Evolutionary conservation across 1,284 basidiomycete genomes (phyloP).

Genomic region (Naganishia albida): DNA sequence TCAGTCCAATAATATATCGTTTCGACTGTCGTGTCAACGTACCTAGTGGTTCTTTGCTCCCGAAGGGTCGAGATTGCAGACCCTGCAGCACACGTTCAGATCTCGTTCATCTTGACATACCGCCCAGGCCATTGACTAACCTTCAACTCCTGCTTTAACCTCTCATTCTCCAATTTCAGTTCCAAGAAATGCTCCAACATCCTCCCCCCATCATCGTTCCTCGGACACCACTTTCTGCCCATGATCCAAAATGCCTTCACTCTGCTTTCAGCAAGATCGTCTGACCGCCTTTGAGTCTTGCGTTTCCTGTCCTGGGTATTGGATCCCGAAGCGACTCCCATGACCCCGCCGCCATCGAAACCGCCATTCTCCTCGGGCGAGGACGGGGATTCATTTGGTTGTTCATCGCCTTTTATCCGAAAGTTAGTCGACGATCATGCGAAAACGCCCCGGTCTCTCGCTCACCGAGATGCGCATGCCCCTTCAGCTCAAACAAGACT

Average conservation of each 20-base stretch:
- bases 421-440: neutral
- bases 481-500: slow-evolving; percentile 37
- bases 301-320: neutral
- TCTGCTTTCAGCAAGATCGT: slow-evolving; percentile 18
- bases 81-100: slow-evolving; percentile 7
- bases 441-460: neutral
- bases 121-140: too few species aligned
- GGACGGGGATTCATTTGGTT: slow-evolving; percentile 23
- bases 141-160: slow-evolving; percentile 46
- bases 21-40: neutral
- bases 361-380: slow-evolving; percentile 34
- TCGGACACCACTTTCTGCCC: slow-evolving; percentile 42
- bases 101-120: too few species aligned
- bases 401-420: slow-evolving; percentile 16
- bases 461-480: slow-evolving; percentile 38
- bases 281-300: slow-evolving; percentile 1
- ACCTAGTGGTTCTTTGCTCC: slow-evolving; percentile 26
- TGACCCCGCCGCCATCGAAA: slow-evolving; percentile 36
- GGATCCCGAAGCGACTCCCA: slow-evolving; percentile 29
- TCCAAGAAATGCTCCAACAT: slow-evolving; percentile 50
- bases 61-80: slow-evolving; percentile 28
- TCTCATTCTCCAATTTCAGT: slow-evolving; percentile 52
- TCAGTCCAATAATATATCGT: neutral
- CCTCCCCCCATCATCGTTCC: slow-evolving; percentile 36
- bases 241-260: slow-evolving; percentile 50